Evolutionary conservation across 176 grass and related monocot species (phyloP).

Genomic region (Oryza rufipogon): DNA sequence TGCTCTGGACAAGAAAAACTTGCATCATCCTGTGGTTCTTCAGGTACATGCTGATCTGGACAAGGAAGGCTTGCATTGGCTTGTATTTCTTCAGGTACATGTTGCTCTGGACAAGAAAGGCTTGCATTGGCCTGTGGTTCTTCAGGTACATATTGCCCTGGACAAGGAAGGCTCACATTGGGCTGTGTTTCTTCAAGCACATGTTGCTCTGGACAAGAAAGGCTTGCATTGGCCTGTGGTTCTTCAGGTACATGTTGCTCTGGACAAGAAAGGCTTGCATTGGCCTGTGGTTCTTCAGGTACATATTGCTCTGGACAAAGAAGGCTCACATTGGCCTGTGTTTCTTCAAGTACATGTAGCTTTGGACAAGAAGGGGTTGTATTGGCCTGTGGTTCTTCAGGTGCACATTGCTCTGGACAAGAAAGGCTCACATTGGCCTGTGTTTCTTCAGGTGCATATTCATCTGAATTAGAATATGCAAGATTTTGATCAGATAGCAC

Average conservation of each 20-base stretch:
- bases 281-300: constrained; percentile 33
- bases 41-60: neutral
- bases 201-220: constrained; percentile 1
- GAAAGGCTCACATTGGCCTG: neutral
- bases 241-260: constrained; percentile 10
- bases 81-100: neutral
- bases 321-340: neutral
- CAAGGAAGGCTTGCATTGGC: neutral
- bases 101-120: neutral
- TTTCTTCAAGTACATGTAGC: neutral
- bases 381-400: neutral
- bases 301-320: constrained; percentile 31
- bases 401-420: neutral
- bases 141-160: neutral
- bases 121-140: neutral
- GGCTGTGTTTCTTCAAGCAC: no score
- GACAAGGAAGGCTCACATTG: no score
- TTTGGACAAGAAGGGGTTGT: neutral
- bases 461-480: neutral
- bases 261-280: constrained; percentile 28
- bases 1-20: neutral
- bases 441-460: neutral
- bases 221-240: neutral
- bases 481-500: constrained; percentile 32
- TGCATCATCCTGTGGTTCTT: neutral